phyloP scores from a whole-genome alignment of 169 alveolate species.

The Cyclospora cayetanensis region DNA sequence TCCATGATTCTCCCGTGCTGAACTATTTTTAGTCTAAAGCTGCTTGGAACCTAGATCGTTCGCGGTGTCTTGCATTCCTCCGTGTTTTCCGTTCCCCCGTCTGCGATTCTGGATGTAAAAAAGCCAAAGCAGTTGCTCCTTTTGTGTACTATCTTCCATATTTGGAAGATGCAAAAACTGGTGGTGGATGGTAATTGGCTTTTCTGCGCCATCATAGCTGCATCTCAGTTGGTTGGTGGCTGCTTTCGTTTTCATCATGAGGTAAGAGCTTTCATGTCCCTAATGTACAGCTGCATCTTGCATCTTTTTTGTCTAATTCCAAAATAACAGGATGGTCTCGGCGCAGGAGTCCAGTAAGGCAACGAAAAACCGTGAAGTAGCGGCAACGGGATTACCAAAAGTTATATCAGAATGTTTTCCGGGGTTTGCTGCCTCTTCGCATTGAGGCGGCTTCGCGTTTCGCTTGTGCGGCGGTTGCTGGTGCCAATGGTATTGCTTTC shows the following conservation, averaged over 20 bases:
- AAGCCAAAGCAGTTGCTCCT: no score
- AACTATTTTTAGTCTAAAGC: no score
- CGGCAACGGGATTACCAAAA: background rate
- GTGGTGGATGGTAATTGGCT: slow-evolving; percentile 9
- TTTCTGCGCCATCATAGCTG: background rate
- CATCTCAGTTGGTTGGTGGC: background rate
- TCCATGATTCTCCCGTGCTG: no score
- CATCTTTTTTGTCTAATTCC: background rate
- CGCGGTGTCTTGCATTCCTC: no score
- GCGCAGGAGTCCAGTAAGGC: background rate
- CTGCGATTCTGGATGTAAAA: no score
- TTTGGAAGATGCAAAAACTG: background rate
- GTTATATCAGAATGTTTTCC: background rate
- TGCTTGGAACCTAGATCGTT: no score
- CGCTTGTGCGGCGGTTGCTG: background rate
- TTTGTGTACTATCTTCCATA: background rate
- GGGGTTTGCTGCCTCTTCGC: background rate
- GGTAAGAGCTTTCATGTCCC: background rate
- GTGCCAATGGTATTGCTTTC: background rate
- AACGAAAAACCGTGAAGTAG: no score
- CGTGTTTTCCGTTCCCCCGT: no score
- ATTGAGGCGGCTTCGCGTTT: background rate
- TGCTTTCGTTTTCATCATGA: slow-evolving; percentile 10
- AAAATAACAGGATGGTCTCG: background rate
- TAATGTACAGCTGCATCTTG: background rate